These are phyloP conservation scores for Penicillium verrucosum DNA, from an alignment of 2,329 filamentous ascomycete species.

Conservation along the genomic window DNA sequence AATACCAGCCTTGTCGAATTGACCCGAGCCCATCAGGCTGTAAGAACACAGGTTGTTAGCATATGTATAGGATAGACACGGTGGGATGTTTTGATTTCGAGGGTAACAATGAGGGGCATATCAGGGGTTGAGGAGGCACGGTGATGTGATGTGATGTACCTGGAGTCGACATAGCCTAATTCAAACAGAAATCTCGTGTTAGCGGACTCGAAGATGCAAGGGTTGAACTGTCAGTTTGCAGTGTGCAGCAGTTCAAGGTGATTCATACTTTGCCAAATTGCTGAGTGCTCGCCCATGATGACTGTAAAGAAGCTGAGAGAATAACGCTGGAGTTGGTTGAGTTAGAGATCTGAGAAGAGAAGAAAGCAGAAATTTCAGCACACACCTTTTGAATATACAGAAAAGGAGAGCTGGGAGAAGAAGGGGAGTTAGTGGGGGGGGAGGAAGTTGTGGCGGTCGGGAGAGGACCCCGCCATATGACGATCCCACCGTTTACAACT, in stretches of 20 bases:
- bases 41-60: slow-evolving; percentile 16
- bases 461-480: slow-evolving; percentile 13
- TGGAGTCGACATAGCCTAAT: slow-evolving; percentile 60
- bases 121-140: background rate
- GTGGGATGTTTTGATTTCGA: background rate
- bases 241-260: background rate
- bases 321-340: slow-evolving; percentile 1
- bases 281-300: slow-evolving; percentile 38
- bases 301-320: slow-evolving; percentile 5
- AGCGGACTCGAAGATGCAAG: slow-evolving; percentile 11
- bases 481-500: slow-evolving; percentile 10
- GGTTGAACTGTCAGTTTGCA: background rate
- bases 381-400: slow-evolving; percentile 11
- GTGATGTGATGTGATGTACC: slow-evolving; percentile 50
- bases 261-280: slow-evolving; percentile 36
- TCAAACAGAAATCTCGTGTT: slow-evolving; percentile 11
- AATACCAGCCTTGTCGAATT: slow-evolving; percentile 81
- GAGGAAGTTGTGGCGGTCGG: slow-evolving; percentile 8
- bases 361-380: background rate
- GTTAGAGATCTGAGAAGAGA: background rate
- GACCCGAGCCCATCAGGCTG: slow-evolving; percentile 75
- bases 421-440: slow-evolving; percentile 7
- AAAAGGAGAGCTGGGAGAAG: slow-evolving; percentile 7
- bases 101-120: slow-evolving; percentile 7
- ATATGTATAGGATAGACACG: background rate